Base-by-base conservation (phyloP, 106 monocot genomes). In the Dendrobium catenatum region DNA sequence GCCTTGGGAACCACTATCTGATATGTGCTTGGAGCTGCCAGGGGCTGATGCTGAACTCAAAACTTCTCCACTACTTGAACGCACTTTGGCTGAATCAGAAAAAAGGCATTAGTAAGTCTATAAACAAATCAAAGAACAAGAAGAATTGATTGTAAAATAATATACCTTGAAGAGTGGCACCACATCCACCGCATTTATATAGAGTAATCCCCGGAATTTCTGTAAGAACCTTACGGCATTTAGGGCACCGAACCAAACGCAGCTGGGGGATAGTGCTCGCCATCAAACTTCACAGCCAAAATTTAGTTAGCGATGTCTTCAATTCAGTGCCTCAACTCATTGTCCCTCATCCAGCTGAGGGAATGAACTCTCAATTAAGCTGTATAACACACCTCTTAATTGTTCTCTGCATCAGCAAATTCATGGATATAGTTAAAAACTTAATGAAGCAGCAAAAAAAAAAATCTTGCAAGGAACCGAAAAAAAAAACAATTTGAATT, bases 121-220 rank as follows among this genome's bases (percentile, higher is more conserved):
- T 26, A 26, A 76, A 22, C 42, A 74, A 19, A 74, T 44, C 37
- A 37, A 70, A 70, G n/a, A 61, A 61, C 22, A 61, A 13, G 37
- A 37, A 70, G 29, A 37, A 37, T 2, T 70, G 70, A 70, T 9
- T 5, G 44, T 5, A 58, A 77, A 64, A 74, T 42, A 82, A 29
- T 15, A 73, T 85, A 93, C 92, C 88, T 88, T 77, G 80, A 48
- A 93, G 90, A 37, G n/a, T 74, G 19, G 74, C n/a, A 43, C 42
- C 43, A 46, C 92, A 92, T 80, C 78, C 89, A 77, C 88, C 92
- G 73, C 92, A 92, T 41, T 66, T 82, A 64, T 92, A 92, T 19
- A 92, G 72, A 22, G 88, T 73, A 78, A 88, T 77, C 26, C 83
- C 66, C 6, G 84, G 54, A 55, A 58, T 11, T 79, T 92, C 89